Evolutionary conservation across 2,329 filamentous ascomycete species (phyloP).

Genomic region (Botrytis squamosa): DNA sequence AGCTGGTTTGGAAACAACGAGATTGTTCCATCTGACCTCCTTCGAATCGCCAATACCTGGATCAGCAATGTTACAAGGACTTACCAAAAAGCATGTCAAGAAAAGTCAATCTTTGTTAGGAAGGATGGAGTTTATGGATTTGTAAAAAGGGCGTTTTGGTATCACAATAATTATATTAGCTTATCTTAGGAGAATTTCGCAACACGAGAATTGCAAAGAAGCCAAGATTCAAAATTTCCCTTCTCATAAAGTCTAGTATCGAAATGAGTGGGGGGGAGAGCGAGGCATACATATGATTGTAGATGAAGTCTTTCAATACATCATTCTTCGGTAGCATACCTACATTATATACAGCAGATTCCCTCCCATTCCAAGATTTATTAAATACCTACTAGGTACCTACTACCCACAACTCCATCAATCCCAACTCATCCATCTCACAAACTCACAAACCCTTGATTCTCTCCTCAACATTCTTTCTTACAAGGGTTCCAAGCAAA

Average conservation of each 20-base stretch:
- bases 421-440: too few species aligned
- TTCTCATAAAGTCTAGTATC: background rate
- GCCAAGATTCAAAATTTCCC: background rate
- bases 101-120: constrained; percentile 14
- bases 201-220: background rate
- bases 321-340: background rate
- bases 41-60: background rate
- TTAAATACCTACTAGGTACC: background rate
- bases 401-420: too few species aligned
- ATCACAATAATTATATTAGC: constrained; percentile 19
- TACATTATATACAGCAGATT: background rate
- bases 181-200: background rate
- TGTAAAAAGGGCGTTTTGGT: constrained; percentile 21
- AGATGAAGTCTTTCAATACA: background rate
- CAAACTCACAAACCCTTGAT: too few species aligned
- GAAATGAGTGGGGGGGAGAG: background rate
- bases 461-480: background rate
- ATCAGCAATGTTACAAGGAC: background rate
- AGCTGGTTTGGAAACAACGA: constrained; percentile 9
- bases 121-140: constrained; percentile 21
- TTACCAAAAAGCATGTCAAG: background rate
- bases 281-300: background rate
- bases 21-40: background rate
- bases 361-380: background rate
- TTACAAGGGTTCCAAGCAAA: background rate